Base-by-base conservation (phyloP, 2,329 filamentous ascomycete species). In the Furcasterigmium sp. region DNA sequence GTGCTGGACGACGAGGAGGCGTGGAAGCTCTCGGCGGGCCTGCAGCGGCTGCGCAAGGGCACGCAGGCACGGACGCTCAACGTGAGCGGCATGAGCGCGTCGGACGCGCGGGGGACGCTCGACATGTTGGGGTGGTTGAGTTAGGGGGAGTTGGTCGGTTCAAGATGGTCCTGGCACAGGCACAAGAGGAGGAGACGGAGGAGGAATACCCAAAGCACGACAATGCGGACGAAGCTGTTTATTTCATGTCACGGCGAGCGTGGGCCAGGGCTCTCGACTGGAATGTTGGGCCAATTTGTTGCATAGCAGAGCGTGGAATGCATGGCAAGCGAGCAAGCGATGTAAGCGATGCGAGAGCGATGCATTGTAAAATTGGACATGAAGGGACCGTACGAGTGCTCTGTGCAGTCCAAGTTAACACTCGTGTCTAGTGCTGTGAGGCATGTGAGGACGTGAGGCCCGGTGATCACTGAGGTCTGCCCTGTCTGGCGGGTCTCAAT, bases 21-120 rank as follows among this genome's bases (percentile, higher is more conserved):
- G 21, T 85, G 82, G 82, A 86, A 86, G 70, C 67, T 86, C 19
- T 71, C 78, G 2, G 66, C 76, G 28, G 81, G 78, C 3, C 57
- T 86, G 52, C 77, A 82, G 58, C 70, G 76, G 36, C 61, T 86
- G 53, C 67, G 80, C 41, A 72, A 73, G 42, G 81, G 82, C 5
- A 75, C 74, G 3, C 79, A 82, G 58, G 76, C 75, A 25, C 68
- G 78, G 42, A 73, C 77, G 45, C 64, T 85, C 37, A 78, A 76
- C 5, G 72, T 85, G 25, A 71, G 75, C 44, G 70, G 72, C 36
- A 74, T 85, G 67, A 65, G 71, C 38, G 62, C 66, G 10, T 54
- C 65, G 14, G 82, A 85, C 53, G 72, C 76, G 10, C 71, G 71
- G 51, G 68, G 60, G 15, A 72, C 75, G 23, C 61, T 85, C 46